These are phyloP conservation scores for Phytopythium mirpurense DNA, from an alignment of 352 stramenopile species.

Conservation along the genomic window DNA sequence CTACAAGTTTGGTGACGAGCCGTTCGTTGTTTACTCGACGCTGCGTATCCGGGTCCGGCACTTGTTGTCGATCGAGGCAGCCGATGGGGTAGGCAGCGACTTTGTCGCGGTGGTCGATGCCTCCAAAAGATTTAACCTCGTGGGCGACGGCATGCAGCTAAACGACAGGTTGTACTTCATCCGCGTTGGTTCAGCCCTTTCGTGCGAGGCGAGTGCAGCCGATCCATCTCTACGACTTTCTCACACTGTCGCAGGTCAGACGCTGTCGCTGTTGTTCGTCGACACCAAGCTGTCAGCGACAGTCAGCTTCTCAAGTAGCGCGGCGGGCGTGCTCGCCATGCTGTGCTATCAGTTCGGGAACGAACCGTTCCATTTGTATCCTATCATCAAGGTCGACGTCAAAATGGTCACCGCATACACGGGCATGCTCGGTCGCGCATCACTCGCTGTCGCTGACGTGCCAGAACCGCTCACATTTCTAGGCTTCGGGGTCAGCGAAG, in stretches of 20 bases:
- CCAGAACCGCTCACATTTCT: constrained; percentile 53
- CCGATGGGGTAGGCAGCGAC: constrained; percentile 20
- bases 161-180: constrained; percentile 70
- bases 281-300: constrained; percentile 9
- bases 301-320: constrained; percentile 31
- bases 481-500: constrained; percentile 31
- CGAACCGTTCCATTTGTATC: constrained; percentile 58
- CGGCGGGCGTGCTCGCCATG: constrained; percentile 31
- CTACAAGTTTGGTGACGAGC: constrained; percentile 67
- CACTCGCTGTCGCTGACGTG: constrained; percentile 50
- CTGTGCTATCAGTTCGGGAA: constrained; percentile 54
- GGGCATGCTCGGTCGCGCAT: constrained; percentile 32
- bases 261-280: constrained; percentile 36
- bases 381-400: constrained; percentile 30
- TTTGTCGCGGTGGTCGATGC: constrained; percentile 42
- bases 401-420: constrained; percentile 51
- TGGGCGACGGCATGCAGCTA: constrained; percentile 36
- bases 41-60: constrained; percentile 48
- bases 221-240: constrained; percentile 23
- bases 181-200: constrained; percentile 20
- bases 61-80: constrained; percentile 22
- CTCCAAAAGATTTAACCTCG: constrained; percentile 42
- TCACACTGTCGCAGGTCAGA: constrained; percentile 26
- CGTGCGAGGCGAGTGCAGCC: constrained; percentile 28
- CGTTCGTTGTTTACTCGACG: constrained; percentile 41